Evolutionary conservation across 129 eudicot species (phyloP), one percentile per base, ranked within the genome.

Genomic region (Lactuca saligna): DNA sequence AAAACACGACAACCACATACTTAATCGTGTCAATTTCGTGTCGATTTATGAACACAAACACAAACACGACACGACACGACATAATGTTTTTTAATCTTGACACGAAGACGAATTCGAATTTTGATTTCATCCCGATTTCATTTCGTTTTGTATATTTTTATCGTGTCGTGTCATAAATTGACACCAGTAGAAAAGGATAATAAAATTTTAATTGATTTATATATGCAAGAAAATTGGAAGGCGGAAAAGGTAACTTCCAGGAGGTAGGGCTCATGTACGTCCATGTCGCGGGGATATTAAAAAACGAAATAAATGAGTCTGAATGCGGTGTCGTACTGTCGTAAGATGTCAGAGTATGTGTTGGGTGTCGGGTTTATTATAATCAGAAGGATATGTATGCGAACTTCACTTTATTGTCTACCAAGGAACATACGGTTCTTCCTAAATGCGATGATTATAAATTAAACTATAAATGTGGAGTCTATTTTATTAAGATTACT

Each of bases 301-400:
- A 34, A 25, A 44, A 3, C 51, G 8, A 38, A 33, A 17, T 25
- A 53, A 61, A 75, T 13, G 41, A 58, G 12, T 29, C 59, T 59
- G 48, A 60, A 75, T 74, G 79, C 73, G 73, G 55, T 75, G 80
- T 75, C 75, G 69, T 68, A 60, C 50, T 60, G 80, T 75, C 57
- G 68, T 67, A 13, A 39, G 15, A 42, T 57, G 73, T 66, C 73
- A 66, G 80, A 37, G 66, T 48, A 55, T 59, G 61, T 66, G 73
- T 60, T 48, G 68, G 59, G 64, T 39, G 53, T 58, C 58, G 34
- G 75, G 34, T 29, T 59, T 67, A 51, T 31, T 25, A 25, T 41
- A 42, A 9, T 15, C 34, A 32, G 8, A 32, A 61, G 33, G 49
- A 46, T 13, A 2, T 41, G 35, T 55, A 31, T 57, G 13, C 16